phyloP scores from a whole-genome alignment of 345 rosid species.

The Brassica juncea region DNA sequence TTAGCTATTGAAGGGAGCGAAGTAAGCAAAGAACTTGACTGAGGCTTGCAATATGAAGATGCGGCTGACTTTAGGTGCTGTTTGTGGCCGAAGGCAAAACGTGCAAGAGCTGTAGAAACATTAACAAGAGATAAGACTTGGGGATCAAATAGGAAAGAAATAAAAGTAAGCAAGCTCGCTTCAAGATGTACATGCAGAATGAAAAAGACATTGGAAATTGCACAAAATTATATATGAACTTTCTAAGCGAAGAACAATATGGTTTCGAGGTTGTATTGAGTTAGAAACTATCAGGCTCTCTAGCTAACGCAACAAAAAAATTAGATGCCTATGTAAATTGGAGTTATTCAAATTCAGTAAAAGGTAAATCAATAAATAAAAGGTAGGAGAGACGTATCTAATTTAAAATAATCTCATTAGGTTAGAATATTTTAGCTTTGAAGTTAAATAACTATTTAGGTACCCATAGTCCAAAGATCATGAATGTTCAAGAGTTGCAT shows the following conservation, averaged over 20 bases:
- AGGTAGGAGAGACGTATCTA: conserved; percentile 21
- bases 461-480: conserved; percentile 29
- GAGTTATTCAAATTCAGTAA: neutral
- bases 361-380: neutral
- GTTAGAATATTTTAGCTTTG: conserved; percentile 21
- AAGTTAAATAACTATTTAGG: conserved; percentile 33
- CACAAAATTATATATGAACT: conserved; percentile 24
- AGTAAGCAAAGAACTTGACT: conserved; percentile 68
- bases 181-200: conserved; percentile 14
- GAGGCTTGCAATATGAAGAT: conserved; percentile 85
- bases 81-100: conserved; percentile 95
- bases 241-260: conserved; percentile 13
- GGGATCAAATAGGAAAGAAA: neutral
- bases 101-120: conserved; percentile 78
- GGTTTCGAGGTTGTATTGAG: conserved; percentile 12
- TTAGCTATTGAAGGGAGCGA: conserved; percentile 83
- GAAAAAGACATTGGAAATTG: conserved; percentile 29
- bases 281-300: conserved; percentile 10
- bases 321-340: conserved; percentile 1
- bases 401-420: conserved; percentile 5
- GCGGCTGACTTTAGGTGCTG: conserved; percentile 88
- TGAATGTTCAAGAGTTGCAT: conserved; percentile 37
- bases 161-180: conserved; percentile 18
- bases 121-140: conserved; percentile 31
- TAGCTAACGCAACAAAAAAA: conserved; percentile 4